These are phyloP conservation scores for Solanum chiquidenum DNA, from an alignment of 257 asterid genomes.

Conservation along the genomic window DNA sequence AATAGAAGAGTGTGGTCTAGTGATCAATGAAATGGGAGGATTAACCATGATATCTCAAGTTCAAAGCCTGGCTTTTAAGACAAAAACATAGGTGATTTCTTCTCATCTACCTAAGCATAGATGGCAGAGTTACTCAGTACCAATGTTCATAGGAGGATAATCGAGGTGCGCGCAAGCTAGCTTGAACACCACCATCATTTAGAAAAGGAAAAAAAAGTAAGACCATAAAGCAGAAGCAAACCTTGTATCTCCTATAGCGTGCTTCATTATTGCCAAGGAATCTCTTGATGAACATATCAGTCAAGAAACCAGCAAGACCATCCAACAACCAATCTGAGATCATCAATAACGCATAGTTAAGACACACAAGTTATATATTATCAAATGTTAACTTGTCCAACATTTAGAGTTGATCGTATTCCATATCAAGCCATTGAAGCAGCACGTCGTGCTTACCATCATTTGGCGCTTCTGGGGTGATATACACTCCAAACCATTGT, in stretches of 20 bases:
- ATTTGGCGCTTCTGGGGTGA: conserved; percentile 74
- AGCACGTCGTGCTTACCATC: conserved; percentile 35
- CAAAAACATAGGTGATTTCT: background rate
- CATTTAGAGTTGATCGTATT: background rate
- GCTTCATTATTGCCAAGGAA: conserved; percentile 97
- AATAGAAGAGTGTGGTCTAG: background rate
- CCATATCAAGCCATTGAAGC: background rate
- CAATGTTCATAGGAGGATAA: background rate
- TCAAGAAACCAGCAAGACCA: conserved; percentile 93
- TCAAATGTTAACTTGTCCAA: background rate
- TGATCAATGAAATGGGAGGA: background rate
- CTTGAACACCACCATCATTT: background rate
- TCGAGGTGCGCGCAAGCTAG: background rate
- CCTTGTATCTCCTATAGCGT: conserved; percentile 95
- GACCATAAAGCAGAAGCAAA: conserved; percentile 6
- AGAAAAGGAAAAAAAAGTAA: background rate
- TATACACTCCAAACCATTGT: conserved; percentile 98
- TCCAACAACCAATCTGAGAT: conserved; percentile 93
- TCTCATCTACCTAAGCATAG: background rate
- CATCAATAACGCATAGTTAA: conserved; percentile 22
- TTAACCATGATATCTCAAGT: background rate
- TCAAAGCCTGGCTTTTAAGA: background rate
- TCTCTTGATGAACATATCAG: conserved; percentile 76
- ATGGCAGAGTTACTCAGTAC: background rate
- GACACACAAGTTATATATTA: background rate